Evolutionary conservation across 2,329 filamentous ascomycete species (phyloP), one percentile per base, ranked within the genome.

Genomic region (Penicillium sp.): DNA sequence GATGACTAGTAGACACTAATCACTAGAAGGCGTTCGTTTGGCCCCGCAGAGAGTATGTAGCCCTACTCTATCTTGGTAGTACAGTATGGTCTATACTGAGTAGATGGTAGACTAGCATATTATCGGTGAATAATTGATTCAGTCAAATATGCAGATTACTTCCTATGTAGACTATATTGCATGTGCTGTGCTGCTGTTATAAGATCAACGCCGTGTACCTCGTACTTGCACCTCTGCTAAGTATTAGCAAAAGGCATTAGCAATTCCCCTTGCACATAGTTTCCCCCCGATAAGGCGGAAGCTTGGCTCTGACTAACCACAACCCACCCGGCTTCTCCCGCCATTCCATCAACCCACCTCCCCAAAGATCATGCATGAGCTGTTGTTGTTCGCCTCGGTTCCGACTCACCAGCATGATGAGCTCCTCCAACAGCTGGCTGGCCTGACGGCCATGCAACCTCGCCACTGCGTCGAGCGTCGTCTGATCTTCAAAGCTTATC

Each of bases 371-470:
- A 87, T 87, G 84, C 83, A 87, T 71, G 84, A 87, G 75, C 77
- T 86, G 61, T 74, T 85, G 44, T 79, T 87, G 42, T 86, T 83
- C 72, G 83, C 82, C 63, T 81, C 83, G 65, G 78, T 87, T 52
- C 79, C 83, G 9, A 69, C 73, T 29, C 71, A 78, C 34, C 82
- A 84, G 64, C 83, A 86, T 75, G 75, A 82, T 66, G 83, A 84
- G 69, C 77, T 86, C 16, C 74, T 87, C 50, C 81, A 84, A 65
- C 83, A 87, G 63, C 76, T 88, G 43, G 80, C 84, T 34, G 85
- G 85, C 48, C 71, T 86, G 51, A 81, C 84, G 46, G 83, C 81
- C 62, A 84, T 84, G 78, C 84, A 86, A 66, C 85, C 85, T 34
- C 76, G 77, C 62, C 74, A 76, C 53, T 70, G 79, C 48, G 67